These are phyloP conservation scores for Debaryomyces prosopidis DNA, from an alignment of 805 yeast species.

Conservation along the genomic window DNA sequence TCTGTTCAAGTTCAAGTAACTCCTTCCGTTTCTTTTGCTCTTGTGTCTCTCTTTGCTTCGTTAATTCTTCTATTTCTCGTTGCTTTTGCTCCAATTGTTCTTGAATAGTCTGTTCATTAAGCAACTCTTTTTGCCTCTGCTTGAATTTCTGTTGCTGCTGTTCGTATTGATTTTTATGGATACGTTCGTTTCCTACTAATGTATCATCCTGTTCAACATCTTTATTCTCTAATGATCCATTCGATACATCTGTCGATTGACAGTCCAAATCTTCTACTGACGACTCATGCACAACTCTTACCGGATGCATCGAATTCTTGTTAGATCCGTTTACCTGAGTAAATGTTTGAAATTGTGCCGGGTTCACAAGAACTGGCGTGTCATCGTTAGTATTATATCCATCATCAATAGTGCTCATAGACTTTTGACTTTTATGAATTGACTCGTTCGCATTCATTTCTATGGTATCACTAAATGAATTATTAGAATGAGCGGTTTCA, in stretches of 20 bases:
- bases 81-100: background rate
- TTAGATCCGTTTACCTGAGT: constrained; percentile 12
- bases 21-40: background rate
- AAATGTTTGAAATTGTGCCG: constrained; percentile 24
- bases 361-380: constrained; percentile 25
- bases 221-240: constrained; percentile 1
- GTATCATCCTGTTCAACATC: constrained; percentile 22
- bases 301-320: constrained; percentile 3
- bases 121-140: background rate
- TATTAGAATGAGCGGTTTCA: constrained; percentile 25
- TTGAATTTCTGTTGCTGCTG: background rate
- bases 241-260: constrained; percentile 4
- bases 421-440: constrained; percentile 7
- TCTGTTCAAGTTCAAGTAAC: background rate
- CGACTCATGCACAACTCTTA: constrained; percentile 9
- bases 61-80: background rate
- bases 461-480: background rate
- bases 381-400: constrained; percentile 19
- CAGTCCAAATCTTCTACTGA: constrained; percentile 3
- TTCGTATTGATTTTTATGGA: background rate
- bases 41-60: background rate
- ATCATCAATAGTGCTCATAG: constrained; percentile 21
- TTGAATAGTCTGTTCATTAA: background rate
- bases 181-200: constrained; percentile 17
- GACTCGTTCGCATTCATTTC: background rate